These are phyloP conservation scores for Xenosphaeropsis pyriputrescens DNA, from an alignment of 2,329 filamentous ascomycete genomes.

Conservation along the genomic window DNA sequence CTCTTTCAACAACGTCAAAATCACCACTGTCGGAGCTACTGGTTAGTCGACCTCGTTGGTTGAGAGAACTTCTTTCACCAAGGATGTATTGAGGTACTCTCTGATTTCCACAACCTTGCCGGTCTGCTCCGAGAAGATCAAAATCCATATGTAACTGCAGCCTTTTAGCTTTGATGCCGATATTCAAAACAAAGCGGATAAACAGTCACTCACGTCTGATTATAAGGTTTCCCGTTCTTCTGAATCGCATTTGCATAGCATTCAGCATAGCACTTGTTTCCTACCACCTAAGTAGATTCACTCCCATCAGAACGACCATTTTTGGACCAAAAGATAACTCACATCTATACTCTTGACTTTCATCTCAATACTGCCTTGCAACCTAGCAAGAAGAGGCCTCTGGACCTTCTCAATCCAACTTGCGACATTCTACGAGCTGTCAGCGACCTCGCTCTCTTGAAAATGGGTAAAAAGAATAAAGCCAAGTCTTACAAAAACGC, in stretches of 20 bases:
- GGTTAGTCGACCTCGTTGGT: background rate
- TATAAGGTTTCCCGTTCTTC: constrained; percentile 5
- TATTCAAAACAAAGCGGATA: background rate
- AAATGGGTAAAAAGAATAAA: background rate
- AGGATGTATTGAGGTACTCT: constrained; percentile 4
- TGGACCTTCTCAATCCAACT: constrained; percentile 1
- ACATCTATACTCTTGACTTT: background rate
- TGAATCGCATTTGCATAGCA: constrained; percentile 2
- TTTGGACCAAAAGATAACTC: background rate
- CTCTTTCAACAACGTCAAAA: no score
- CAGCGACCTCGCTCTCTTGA: background rate
- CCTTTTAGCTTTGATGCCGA: background rate
- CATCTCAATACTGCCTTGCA: constrained; percentile 1
- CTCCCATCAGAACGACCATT: background rate
- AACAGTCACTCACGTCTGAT: constrained; percentile 1
- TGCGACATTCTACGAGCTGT: constrained; percentile 1
- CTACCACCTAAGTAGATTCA: no score
- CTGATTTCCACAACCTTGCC: constrained; percentile 3
- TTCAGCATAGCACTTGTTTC: no score
- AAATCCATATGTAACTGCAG: constrained; percentile 3
- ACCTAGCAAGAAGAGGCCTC: background rate
- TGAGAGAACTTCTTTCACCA: constrained; percentile 2
- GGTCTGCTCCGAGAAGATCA: constrained; percentile 3
- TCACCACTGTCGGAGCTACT: no score
- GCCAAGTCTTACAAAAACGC: constrained; percentile 1